Conservation (phyloP, 345 rosid species). For the Ceriops tagal region DNA sequence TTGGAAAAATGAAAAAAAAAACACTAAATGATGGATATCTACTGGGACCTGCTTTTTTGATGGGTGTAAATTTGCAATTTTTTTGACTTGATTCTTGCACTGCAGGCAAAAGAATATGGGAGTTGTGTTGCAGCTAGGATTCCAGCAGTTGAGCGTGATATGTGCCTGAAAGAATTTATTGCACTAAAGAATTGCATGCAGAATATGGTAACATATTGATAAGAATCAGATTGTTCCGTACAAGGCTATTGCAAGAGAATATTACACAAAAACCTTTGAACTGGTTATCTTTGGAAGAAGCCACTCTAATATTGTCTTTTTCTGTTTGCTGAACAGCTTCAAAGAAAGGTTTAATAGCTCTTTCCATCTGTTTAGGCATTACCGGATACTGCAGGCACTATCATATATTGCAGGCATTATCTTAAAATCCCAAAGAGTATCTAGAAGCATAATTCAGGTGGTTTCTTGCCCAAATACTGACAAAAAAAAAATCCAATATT, state of each 20-base stretch:
- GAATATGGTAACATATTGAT: constrained; percentile 55
- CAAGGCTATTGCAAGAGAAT: not conserved
- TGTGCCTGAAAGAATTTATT: constrained; percentile 93
- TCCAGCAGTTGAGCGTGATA: constrained; percentile 73
- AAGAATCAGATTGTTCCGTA: not conserved
- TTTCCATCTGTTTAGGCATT: constrained; percentile 3
- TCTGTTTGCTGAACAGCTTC: constrained; percentile 42
- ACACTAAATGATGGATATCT: not conserved
- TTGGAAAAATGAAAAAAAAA: not conserved
- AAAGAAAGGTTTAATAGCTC: constrained; percentile 40
- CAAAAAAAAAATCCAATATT: not conserved
- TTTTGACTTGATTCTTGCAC: constrained; percentile 14
- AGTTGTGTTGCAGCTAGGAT: constrained; percentile 83
- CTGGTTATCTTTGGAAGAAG: not conserved
- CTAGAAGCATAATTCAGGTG: not conserved
- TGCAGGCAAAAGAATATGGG: constrained; percentile 87
- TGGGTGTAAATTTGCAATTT: constrained; percentile 9
- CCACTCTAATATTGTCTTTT: constrained; percentile 18
- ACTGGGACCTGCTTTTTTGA: not conserved
- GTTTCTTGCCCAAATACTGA: not conserved
- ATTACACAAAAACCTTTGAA: not conserved
- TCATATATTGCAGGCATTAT: not conserved
- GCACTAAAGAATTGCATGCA: constrained; percentile 82
- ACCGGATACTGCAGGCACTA: not conserved
- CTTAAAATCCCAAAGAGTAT: not conserved